These are phyloP conservation scores for Stephanodiscus triporus DNA, from an alignment of 108 stramenopile species.

Conservation along the genomic window DNA sequence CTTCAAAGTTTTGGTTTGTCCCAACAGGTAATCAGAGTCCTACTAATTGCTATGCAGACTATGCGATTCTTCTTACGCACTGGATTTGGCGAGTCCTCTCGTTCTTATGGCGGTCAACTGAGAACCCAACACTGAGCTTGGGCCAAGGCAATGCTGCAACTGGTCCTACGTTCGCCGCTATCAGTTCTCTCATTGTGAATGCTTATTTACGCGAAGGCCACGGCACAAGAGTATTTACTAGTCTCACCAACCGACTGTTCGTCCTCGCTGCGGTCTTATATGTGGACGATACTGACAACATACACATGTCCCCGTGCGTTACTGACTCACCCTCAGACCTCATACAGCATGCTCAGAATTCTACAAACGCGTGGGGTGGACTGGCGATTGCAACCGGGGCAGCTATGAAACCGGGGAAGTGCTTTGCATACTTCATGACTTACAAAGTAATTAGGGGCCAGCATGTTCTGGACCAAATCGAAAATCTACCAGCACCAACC, in stretches of 20 bases:
- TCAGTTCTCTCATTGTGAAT: neutral
- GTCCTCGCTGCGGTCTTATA: conserved; percentile 16
- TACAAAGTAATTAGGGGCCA: neutral
- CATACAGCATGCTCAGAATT: neutral
- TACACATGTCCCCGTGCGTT: neutral
- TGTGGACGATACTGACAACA: conserved; percentile 13
- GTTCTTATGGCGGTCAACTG: neutral
- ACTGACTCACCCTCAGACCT: neutral
- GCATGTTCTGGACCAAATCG: neutral
- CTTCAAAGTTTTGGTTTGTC: neutral
- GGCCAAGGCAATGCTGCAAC: conserved; percentile 14
- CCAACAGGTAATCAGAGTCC: neutral
- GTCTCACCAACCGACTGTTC: neutral
- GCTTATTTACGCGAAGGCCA: conserved; percentile 10
- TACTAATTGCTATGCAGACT: neutral
- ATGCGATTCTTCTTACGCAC: too few species aligned
- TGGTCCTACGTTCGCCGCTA: neutral
- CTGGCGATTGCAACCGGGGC: neutral
- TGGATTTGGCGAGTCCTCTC: neutral
- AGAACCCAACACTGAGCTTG: neutral
- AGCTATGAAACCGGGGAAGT: neutral
- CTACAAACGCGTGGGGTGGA: neutral
- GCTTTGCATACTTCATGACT: neutral
- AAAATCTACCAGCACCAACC: too few species aligned
- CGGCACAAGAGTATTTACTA: neutral